Base-by-base conservation (phyloP, 2,329 filamentous ascomycete genomes). In the Alternaria arbusti region DNA sequence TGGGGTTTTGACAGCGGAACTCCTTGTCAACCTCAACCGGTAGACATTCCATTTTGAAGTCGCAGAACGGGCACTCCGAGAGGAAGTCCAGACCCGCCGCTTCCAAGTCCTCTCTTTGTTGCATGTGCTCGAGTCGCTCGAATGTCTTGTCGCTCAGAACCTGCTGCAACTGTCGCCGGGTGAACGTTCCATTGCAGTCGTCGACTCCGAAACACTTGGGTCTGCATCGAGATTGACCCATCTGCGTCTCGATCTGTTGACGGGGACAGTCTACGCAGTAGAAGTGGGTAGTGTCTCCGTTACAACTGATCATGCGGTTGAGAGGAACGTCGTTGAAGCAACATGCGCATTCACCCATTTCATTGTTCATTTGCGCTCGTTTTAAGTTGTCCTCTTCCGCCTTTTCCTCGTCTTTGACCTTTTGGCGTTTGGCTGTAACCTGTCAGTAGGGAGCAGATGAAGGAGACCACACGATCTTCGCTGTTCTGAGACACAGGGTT, bases 11-110 rank as follows among this genome's bases (percentile, higher is more conserved):
- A 79, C 93, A 97, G 4, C 84, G 83, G 67, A 97, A 96, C 72
- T 94, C 91, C 64, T 86, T 89, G 75, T 95, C 86, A 17, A 87
- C 80, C 17, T 91, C 87, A 2, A 91, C 80, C 0, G 91, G 87
- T 0, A 87, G 88, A 67, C 88, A 91, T 63, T 93, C 90, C 32
- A 89, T 91, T 45, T 91, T 92, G 81, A 88, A 96, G 22, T 91
- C 89, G 77, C 93, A 97, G 74, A 94, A 96, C 0, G 93, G 92
- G 69, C 93, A 97, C 30, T 86, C 88, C 30, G 87, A 91, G 2
- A 97, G 85, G 64, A 90, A 88, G 44, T 93, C 88, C 36, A 96
- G 85, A 0, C 85, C 87, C 1, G 92, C 91, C 64, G 87, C 83
- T n/a, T 87, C 86, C 43, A 97, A 83, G 23, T 88, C 86, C 17